Conservation (phyloP, 108 stramenopile species). For the Ochromonas danica region DNA sequence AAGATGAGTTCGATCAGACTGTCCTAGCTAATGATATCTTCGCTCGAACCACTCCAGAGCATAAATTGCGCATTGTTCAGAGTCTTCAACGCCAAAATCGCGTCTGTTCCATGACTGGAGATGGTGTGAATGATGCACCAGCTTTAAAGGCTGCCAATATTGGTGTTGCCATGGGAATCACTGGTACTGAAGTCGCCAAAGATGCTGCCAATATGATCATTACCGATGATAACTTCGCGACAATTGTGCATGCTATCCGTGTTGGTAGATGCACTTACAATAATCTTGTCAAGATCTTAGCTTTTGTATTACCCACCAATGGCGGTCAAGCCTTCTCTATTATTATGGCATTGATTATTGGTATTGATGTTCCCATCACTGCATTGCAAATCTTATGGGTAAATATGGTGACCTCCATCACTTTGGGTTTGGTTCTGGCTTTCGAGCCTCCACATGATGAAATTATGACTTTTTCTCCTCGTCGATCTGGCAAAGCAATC, state of each 20-base stretch:
- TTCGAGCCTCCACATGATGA: background rate
- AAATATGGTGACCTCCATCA: constrained; percentile 28
- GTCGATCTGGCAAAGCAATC: background rate
- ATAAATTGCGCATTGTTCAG: constrained; percentile 80
- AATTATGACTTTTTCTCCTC: background rate
- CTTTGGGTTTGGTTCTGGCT: constrained; percentile 24
- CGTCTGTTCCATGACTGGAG: constrained; percentile 92
- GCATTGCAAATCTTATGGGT: constrained; percentile 32
- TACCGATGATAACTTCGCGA: constrained; percentile 22
- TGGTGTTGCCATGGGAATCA: constrained; percentile 69
- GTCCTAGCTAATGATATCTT: constrained; percentile 49
- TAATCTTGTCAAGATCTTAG: constrained; percentile 31
- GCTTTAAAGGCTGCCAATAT: constrained; percentile 97
- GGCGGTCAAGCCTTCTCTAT: constrained; percentile 1
- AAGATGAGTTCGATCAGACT: background rate
- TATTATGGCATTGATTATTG: background rate
- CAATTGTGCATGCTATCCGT: constrained; percentile 5
- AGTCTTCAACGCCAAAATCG: constrained; percentile 80
- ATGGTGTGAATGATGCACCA: constrained; percentile 98
- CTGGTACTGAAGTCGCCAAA: constrained; percentile 11
- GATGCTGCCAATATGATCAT: constrained; percentile 12
- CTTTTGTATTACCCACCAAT: constrained; percentile 50
- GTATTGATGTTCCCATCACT: background rate
- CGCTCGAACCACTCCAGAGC: constrained; percentile 62
- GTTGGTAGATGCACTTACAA: background rate